Base-by-base conservation (phyloP, 129 eudicot species). In the Chrysanthemum lavandulifolium region DNA sequence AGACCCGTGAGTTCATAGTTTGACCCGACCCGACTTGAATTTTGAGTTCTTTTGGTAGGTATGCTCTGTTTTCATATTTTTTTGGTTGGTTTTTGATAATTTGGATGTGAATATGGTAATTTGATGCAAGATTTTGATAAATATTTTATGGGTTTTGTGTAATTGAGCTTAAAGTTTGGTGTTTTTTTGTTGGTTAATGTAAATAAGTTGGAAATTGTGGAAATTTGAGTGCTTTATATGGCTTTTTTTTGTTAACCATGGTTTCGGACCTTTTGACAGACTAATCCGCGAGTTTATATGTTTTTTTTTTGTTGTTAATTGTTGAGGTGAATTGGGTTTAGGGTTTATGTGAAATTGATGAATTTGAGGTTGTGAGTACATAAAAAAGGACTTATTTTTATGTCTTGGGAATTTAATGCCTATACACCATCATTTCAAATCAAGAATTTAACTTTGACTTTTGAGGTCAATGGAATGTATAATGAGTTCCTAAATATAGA, bases 21-120 rank as follows among this genome's bases (percentile, higher is more conserved):
- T 65, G 57, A 65, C 81, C 76, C 61, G 72, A 77, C 76, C 71
- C 81, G 65, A n/a, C 33, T 72, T 9, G 10, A 40, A n/a, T 63
- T 71, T 52, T 56, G 53, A 40, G 55, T 71, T 78, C 61, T 65
- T 27, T 29, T 53, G 82, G 77, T 71, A 29, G 51, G 73, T 61
- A 36, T 31, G 47, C 47, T 68, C 52, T 76, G 27, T 58, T 33
- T 31, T 25, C n/a, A 6, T 69, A 52, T 33, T 49, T 51, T n/a
- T 33, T 75, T 61, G 25, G 50, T 54, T 72, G 43, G 67, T 71
- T 71, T n/a, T 15, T 15, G 15, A 3, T 52, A 69, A 18, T 25
- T 63, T 78, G 29, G 12, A 25, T 23, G 63, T 70, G 56, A 77
- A 5, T 18, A 25, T 68, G 48, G 47, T 33, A 15, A 36, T 53